Conservation (phyloP, 768 basidiomycete genomes). For the Agaricus bisporus region DNA sequence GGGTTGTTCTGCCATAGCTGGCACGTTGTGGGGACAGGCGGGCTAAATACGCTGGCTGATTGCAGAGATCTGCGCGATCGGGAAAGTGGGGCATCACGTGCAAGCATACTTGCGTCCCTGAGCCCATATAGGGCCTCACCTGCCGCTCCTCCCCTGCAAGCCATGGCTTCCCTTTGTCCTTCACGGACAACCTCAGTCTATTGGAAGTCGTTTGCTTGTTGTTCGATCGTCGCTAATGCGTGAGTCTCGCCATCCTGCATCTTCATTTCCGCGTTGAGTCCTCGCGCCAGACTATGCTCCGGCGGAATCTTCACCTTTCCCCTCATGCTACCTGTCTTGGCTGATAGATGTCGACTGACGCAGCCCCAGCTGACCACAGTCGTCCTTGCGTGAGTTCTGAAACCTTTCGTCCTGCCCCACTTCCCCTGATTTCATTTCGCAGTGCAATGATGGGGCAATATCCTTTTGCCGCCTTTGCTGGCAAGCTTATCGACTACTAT, state of each 20-base stretch:
- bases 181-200: slow-evolving; percentile 4
- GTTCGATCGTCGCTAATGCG: slow-evolving; percentile 61
- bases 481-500: slow-evolving; percentile 58
- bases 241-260: slow-evolving; percentile 26
- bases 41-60: slow-evolving; percentile 6
- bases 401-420: neutral
- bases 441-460: slow-evolving; percentile 86
- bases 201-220: slow-evolving; percentile 27
- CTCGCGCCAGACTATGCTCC: slow-evolving; percentile 52
- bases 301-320: slow-evolving; percentile 83
- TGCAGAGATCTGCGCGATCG: no score
- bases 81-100: no score
- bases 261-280: neutral
- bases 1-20: slow-evolving; percentile 31
- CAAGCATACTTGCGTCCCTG: no score
- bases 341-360: slow-evolving; percentile 51
- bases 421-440: slow-evolving; percentile 4
- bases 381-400: slow-evolving; percentile 56
- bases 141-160: neutral
- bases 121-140: no score
- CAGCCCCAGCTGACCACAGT: slow-evolving; percentile 80
- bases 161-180: neutral
- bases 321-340: slow-evolving; percentile 59
- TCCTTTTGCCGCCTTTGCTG: slow-evolving; percentile 64
- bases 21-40: neutral